Conservation (phyloP, 208 protist species). For the Blastocrithidia nonstop region DNA sequence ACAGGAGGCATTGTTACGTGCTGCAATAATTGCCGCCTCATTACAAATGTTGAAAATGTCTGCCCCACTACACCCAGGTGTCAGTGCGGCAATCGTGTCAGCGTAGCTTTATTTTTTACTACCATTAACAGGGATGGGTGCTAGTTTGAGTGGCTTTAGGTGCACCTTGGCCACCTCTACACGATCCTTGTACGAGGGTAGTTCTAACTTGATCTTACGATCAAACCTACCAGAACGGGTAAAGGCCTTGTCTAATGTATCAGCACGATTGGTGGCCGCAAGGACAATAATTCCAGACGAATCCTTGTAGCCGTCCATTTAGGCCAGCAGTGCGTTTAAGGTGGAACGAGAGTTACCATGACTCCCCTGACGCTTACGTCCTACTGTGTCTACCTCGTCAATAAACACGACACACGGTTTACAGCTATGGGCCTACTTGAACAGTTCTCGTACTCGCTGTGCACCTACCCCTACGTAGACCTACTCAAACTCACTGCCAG, state of each 20-base stretch:
- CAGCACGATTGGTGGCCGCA: conserved; percentile 94
- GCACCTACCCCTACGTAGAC: conserved; percentile 95
- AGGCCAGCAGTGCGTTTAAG: conserved; percentile 96
- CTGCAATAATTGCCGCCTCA: conserved; percentile 93
- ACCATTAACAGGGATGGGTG: conserved; percentile 21
- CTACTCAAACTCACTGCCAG: conserved; percentile 91
- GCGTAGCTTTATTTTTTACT: conserved; percentile 24
- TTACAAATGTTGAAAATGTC: conserved; percentile 98
- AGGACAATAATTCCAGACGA: conserved; percentile 93
- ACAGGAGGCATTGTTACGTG: conserved; percentile 41
- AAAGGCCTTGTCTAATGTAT: conserved; percentile 95
- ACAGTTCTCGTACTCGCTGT: conserved; percentile 87
- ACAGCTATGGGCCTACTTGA: conserved; percentile 80
- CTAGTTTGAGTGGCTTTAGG: conserved; percentile 68
- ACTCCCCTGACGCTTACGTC: conserved; percentile 49
- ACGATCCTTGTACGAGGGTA: conserved; percentile 90
- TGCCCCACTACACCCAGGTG: conserved; percentile 92
- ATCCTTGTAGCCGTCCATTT: conserved; percentile 96
- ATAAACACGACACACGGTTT: conserved; percentile 97
- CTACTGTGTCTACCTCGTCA: conserved; percentile 96
- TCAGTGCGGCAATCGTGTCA: conserved; percentile 58
- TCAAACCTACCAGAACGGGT: conserved; percentile 92
- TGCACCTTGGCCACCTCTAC: conserved; percentile 90
- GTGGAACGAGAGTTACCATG: conserved; percentile 68
- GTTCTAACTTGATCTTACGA: conserved; percentile 83